These are phyloP conservation scores for Toxicodendron radicans DNA, from an alignment of 345 rosid genomes.

Conservation along the genomic window DNA sequence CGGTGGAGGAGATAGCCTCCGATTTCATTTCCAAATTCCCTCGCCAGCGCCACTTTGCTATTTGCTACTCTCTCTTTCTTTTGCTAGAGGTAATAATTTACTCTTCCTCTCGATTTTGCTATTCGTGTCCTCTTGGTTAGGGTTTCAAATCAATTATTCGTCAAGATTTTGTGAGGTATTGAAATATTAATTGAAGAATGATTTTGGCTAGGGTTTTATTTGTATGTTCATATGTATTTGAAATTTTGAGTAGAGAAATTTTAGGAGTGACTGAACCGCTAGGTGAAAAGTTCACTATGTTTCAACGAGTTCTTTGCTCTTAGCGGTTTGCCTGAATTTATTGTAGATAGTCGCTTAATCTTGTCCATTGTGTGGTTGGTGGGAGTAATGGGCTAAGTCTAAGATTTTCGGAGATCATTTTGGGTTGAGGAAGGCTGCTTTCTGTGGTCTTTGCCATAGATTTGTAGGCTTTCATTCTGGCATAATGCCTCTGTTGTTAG, in stretches of 20 bases:
- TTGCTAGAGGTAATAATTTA: conserved; percentile 59
- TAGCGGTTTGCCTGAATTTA: too few species aligned
- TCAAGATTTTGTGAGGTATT: background rate
- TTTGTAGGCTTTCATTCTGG: too few species aligned
- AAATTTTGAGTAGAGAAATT: background rate
- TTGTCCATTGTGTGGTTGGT: too few species aligned
- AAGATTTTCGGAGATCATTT: too few species aligned
- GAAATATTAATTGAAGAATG: background rate
- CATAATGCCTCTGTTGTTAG: too few species aligned
- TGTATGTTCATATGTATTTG: background rate
- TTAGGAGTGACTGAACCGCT: background rate
- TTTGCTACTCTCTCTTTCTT: conserved; percentile 58
- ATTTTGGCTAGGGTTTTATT: conserved; percentile 3
- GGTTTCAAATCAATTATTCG: conserved; percentile 9
- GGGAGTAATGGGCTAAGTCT: too few species aligned
- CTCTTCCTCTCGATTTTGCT: background rate
- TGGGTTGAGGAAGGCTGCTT: too few species aligned
- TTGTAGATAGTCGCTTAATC: too few species aligned
- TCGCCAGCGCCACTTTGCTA: conserved; percentile 38
- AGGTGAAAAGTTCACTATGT: too few species aligned
- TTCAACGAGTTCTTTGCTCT: too few species aligned
- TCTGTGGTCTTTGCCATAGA: too few species aligned
- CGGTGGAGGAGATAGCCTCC: conserved; percentile 50
- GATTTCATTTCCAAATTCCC: conserved; percentile 59
- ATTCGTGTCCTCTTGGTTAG: background rate